Base-by-base conservation (phyloP, 805 yeast genomes). In the Saccharomycopsis lassenensis region DNA sequence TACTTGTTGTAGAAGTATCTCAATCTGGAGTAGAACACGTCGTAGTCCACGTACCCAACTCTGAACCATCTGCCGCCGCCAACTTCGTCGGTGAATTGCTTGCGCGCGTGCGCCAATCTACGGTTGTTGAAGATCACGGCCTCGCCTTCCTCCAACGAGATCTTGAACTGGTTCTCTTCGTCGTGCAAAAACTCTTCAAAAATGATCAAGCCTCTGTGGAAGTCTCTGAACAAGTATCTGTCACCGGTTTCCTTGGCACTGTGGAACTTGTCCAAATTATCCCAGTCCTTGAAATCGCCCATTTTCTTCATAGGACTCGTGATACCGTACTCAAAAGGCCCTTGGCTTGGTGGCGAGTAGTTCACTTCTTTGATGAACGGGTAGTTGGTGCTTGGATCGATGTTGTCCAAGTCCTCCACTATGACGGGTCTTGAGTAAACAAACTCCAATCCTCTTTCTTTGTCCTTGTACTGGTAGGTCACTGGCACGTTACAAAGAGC, bases 271-370 rank as follows among this genome's bases (percentile, higher is more conserved):
- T 43, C 36, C 33, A 35, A 29, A 18, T 42, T 34, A 14, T 40
- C 38, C 29, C 39, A 36, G 17, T 39, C 37, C 7, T 40, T 37
- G 32, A 36, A 42, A 4, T 43, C 45, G 8, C 49, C 49, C 8
- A 43, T 39, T 8, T 47, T 44, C 27, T 43, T 43, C 14, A 46
- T 36, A 22, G 58, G 55, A 10, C 56, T 56, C 12, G 64, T 61
- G n/a, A 71, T 65, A 14, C 74, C 75, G 37, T 56, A 57, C 44
- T 78, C 84, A 39, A 74, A 71, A 1, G 89, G 89, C 0, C 82
- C 89, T 50, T 81, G 93, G 59, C 78, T 80, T 7, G 87, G 89
- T 2, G 93, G 91, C 1, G 89, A 74, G 53, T 80, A 81, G 50
- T 77, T 78, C 14, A 79, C 69, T 36, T 69, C 75, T 46, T 67